Conservation (phyloP, 805 yeast genomes). For the Pichia thaimueangensis region DNA sequence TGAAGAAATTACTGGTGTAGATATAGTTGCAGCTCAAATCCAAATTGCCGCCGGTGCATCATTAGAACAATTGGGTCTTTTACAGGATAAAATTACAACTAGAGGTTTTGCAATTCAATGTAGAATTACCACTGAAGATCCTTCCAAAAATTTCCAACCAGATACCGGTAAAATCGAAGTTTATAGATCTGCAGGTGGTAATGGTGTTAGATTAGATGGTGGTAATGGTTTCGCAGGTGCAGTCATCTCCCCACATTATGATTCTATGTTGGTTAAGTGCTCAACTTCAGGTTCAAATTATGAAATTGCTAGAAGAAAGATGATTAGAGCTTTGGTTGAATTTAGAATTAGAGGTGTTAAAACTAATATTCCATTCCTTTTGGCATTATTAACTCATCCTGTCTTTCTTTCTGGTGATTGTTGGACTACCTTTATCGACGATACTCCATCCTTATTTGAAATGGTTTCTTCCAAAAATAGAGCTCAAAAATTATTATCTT, state of each 20-base stretch:
- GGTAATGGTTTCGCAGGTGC: slow-evolving; percentile 98
- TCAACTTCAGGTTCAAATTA: slow-evolving; percentile 95
- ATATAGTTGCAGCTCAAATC: slow-evolving; percentile 95
- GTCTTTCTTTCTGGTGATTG: slow-evolving; percentile 81
- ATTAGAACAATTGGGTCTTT: slow-evolving; percentile 79
- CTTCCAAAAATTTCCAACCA: slow-evolving; percentile 93
- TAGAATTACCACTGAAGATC: slow-evolving; percentile 98
- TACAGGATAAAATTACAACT: slow-evolving; percentile 91
- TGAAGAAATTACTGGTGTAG: slow-evolving; percentile 98
- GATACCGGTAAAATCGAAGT: slow-evolving; percentile 98
- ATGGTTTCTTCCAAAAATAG: slow-evolving; percentile 94
- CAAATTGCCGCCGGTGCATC: slow-evolving; percentile 99
- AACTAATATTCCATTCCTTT: slow-evolving; percentile 93
- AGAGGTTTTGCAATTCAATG: slow-evolving; percentile 98
- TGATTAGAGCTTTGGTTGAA: slow-evolving; percentile 94
- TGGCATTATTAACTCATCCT: slow-evolving; percentile 85
- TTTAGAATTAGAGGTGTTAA: slow-evolving; percentile 98
- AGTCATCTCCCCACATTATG: slow-evolving; percentile 93
- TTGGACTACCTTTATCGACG: slow-evolving; percentile 99
- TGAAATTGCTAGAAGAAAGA: slow-evolving; percentile 95
- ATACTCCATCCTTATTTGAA: slow-evolving; percentile 91
- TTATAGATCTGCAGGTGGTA: slow-evolving; percentile 98
- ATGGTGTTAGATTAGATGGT: slow-evolving; percentile 97
- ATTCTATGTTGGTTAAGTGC: slow-evolving; percentile 96
- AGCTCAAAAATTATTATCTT: slow-evolving; percentile 87